Percentiles rank a stretch among this genome's conserved stretches.
phyloP scores from a whole-genome alignment of 345 rosid species.

The Citropsis articulata region DNA sequence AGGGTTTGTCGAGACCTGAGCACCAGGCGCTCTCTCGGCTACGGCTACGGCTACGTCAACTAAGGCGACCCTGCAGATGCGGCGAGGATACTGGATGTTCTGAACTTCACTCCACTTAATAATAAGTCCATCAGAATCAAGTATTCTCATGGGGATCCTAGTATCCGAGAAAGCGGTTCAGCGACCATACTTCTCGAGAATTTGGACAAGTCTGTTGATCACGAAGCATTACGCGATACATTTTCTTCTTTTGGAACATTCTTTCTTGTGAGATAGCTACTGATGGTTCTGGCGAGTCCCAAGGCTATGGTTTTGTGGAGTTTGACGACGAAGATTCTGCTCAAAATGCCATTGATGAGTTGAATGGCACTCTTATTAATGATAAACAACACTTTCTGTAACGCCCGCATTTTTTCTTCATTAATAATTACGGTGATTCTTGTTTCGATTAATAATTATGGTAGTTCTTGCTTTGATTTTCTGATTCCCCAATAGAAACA shows the following conservation, averaged over 20 bases:
- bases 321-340: background rate
- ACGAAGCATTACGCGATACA: background rate
- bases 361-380: background rate
- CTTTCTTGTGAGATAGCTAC: background rate
- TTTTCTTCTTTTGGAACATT: background rate
- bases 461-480: no score
- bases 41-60: conserved; percentile 55
- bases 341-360: background rate
- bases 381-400: background rate
- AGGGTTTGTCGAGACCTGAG: conserved; percentile 76
- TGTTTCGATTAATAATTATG: no score
- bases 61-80: background rate
- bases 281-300: background rate
- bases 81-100: background rate
- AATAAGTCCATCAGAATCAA: background rate
- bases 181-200: no score
- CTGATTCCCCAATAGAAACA: no score
- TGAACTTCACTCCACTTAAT: background rate
- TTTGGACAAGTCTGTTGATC: background rate
- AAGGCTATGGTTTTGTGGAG: background rate
- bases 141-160: background rate
- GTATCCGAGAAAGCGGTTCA: background rate
- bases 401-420: no score
- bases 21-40: conserved; percentile 72
- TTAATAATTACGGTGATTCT: no score